Evolutionary conservation across 441 rosid species (phyloP), one percentile per base, ranked within the genome.

Genomic region (California macrophylla): DNA sequence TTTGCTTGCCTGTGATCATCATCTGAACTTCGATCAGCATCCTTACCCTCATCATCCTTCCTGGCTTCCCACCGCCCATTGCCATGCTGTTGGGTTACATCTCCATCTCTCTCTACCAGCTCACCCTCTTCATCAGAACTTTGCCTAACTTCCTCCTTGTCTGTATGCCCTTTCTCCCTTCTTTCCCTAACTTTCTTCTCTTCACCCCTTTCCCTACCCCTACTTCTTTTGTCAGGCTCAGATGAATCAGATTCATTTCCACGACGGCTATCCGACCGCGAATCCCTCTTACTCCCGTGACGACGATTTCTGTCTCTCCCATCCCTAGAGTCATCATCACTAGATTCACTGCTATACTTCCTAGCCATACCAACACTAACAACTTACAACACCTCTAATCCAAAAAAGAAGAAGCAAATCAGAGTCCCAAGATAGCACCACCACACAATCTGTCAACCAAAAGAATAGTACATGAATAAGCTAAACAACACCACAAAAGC

Each of bases 301-400:
- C 71, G 70, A 16, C 65, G 69, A 30, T 52, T n/a, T 32, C 69
- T 50, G 0, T 36, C 70, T 42, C 62, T 75, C 9, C 56, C 64
- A 10, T 28, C 63, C 45, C 24, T 36, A 3, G 28, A 28, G 4
- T 76, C 82, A 6, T 72, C 82, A 32, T 74, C 80, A 24, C 80
- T 68, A 60, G 83, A 82, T 26, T 76, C 77, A 60, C 75, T 76
- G 38, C 71, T 80, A 58, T 68, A 64, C 24, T 63, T 58, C 68
- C 82, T 82, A 18, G 76, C 75, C 85, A 82, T 82, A 66, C 24
- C 65, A 20, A 23, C 63, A 6, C 54, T 15, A 38, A 38, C 54
- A 47, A n/a, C 54, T 47, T 16, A 47, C 12, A 38, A 28, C 3
- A 28, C 30, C 3, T 28, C 3, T 1, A 28, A 4, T 1, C 30